Conservation (phyloP, 768 basidiomycete species). For the Gymnopilus junonius region DNA sequence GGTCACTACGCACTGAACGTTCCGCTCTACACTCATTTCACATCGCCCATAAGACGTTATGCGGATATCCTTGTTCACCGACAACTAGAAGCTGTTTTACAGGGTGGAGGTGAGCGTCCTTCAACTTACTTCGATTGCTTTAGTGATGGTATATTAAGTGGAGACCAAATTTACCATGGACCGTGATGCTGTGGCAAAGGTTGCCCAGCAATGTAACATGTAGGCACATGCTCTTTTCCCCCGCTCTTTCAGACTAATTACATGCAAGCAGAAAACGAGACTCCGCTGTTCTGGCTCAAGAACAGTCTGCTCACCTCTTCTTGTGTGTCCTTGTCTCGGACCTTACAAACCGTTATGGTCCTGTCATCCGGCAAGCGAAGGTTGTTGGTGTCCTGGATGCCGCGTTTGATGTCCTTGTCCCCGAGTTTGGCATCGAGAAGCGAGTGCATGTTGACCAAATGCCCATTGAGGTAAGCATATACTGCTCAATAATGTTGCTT, state of each 20-base stretch:
- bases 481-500: neutral
- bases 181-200: slow-evolving; percentile 95
- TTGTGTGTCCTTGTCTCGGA: slow-evolving; percentile 94
- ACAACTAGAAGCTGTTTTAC: slow-evolving; percentile 89
- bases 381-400: slow-evolving; percentile 97
- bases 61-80: slow-evolving; percentile 96
- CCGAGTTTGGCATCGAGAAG: slow-evolving; percentile 99
- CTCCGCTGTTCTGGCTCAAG: slow-evolving; percentile 90
- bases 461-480: slow-evolving; percentile 84
- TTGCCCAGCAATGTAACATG: slow-evolving; percentile 99
- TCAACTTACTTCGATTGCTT: slow-evolving; percentile 10
- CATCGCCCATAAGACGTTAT: slow-evolving; percentile 90
- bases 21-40: slow-evolving; percentile 94
- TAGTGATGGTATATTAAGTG: slow-evolving; percentile 30
- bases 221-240: slow-evolving; percentile 40
- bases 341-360: slow-evolving; percentile 92
- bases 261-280: slow-evolving; percentile 73
- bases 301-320: slow-evolving; percentile 95
- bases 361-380: slow-evolving; percentile 93
- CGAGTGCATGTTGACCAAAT: slow-evolving; percentile 98
- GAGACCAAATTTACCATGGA: slow-evolving; percentile 97
- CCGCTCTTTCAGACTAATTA: neutral
- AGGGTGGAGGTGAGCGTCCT: slow-evolving; percentile 58
- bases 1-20: slow-evolving; percentile 88
- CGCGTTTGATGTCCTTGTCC: slow-evolving; percentile 94